Evolutionary conservation across 768 basidiomycete genomes (phyloP), one percentile per base, ranked within the genome.

Genomic region (Lepiota brunneoincarnata): DNA sequence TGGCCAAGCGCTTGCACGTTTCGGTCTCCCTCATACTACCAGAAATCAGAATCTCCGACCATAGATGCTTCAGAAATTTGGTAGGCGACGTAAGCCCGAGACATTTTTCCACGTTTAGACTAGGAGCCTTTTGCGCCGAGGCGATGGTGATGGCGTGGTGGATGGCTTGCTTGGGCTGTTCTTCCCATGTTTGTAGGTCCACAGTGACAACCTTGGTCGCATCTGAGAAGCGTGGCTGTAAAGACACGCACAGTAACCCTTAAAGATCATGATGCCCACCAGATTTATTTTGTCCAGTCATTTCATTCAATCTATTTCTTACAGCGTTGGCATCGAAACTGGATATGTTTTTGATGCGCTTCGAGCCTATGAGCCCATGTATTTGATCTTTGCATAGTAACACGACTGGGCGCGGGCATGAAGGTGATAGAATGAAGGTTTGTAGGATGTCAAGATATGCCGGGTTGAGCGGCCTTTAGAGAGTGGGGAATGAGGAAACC

Each of bases 361-460:
- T 54, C 38, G 48, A 28, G 10, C 37, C 41, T 1, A 47, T 20
- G 15, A 54, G 53, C 28, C 37, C 53, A 28, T 54, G 24, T 39
- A 53, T n/a, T 35, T 59, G 55, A 50, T 54, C 44, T 28, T 49
- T 43, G 55, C 85, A 87, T 6, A 91, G 74, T 17, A 78, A 74
- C 7, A 84, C 68, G n/a, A 91, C 83, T 5, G 85, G 76, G 18
- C 72, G 78, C 1, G 89, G 89, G 61, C 86, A 87, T 1, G 78
- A 75, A 5, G 80, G 64, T 0, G 87, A 86, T 26, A 82, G 66
- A n/a, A 91, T 61, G 23, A 92, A 69, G 2, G 74, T 81, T 61
- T 87, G 86, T 5, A 92, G 69, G 51, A 88, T 80, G 47, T 86
- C 84, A 7, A 88, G 69, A 61, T 83, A 83, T 37, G 73, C 64